Evolutionary conservation across 768 basidiomycete species (phyloP).

Genomic region (Pisolithus microcarpus): DNA sequence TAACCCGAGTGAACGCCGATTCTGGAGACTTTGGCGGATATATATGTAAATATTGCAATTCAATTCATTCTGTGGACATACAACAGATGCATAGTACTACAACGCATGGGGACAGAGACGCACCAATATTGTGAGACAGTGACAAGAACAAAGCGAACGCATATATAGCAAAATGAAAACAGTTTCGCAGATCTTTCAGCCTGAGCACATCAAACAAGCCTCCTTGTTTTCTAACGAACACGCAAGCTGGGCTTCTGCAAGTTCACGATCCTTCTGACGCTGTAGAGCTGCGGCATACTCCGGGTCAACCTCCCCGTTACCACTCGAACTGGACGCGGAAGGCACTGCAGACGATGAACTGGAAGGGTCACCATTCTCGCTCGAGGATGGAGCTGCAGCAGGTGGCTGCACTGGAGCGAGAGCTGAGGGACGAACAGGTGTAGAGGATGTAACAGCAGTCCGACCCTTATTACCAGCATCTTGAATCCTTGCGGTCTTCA

Average conservation of each 20-base stretch:
- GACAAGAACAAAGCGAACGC: background rate
- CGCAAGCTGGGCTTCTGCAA: slow-evolving; percentile 72
- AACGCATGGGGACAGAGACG: slow-evolving; percentile 3
- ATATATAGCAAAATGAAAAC: slow-evolving; percentile 2
- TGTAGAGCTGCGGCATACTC: slow-evolving; percentile 77
- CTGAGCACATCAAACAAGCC: slow-evolving; percentile 88
- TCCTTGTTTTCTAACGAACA: slow-evolving; percentile 94
- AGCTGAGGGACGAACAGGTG: slow-evolving; percentile 10
- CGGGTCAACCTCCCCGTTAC: slow-evolving; percentile 41
- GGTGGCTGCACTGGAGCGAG: slow-evolving; percentile 28
- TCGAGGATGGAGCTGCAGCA: slow-evolving; percentile 15
- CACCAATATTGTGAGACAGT: background rate
- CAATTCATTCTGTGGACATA: slow-evolving; percentile 5
- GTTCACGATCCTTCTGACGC: slow-evolving; percentile 62
- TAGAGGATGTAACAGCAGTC: slow-evolving; percentile 18
- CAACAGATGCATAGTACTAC: slow-evolving; percentile 16
- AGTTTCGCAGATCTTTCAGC: slow-evolving; percentile 31
- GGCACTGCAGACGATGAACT: slow-evolving; percentile 10
- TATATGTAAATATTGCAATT: too few species aligned
- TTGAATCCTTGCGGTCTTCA: slow-evolving; percentile 47
- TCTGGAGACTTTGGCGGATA: too few species aligned
- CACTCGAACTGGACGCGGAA: slow-evolving; percentile 19
- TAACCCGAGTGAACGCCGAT: background rate
- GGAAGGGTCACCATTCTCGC: slow-evolving; percentile 6
- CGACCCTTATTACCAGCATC: slow-evolving; percentile 16